Evolutionary conservation across 768 basidiomycete genomes (phyloP), one percentile per base, ranked within the genome.

Genomic region (Lactarius hatsudake): DNA sequence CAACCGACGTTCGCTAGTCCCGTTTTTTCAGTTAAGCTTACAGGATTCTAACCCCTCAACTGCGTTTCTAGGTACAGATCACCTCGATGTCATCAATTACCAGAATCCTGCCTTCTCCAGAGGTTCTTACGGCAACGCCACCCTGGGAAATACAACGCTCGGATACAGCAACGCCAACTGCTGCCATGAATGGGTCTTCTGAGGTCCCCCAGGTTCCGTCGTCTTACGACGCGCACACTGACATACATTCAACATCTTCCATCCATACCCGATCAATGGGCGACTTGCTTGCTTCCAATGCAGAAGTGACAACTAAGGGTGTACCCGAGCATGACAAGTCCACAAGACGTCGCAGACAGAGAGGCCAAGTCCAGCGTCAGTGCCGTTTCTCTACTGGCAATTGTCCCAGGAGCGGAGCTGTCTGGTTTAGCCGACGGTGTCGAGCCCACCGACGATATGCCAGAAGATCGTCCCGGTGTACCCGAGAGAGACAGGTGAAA

Each of bases 21-120:
- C 13, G 0, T 32, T 48, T 48, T 28, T 7, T 12, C 26, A 30
- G n/a, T 7, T 30, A 51, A 53, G 32, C 28, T 61, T 23, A 42
- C 2, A 13, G 3, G 30, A 51, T 48, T 59, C 53, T 69, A 43
- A 70, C 34, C 42, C 12, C 28, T 51, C 23, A 5, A 28, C 26
- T 32, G 32, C 20, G 20, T 23, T 61, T 61, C 32, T 61, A 67
- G 71, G 60, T 40, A 61, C 53, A 9, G 56, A 45, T 42, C 53
- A 51, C 8, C 4, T 43, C 9, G 59, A 60, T 71, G 82, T 78
- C 56, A 65, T 72, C 20, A 82, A 84, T 63, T 82, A 84, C 71
- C 81, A 84, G 71, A 93, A 92, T 76, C 88, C 89, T 55, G 89
- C 89, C 89, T 10, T 91, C 90, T 20, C 89, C 91, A 4, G 84